Base-by-base conservation (phyloP, 106 monocot genomes). In the Phalaenopsis aphrodite region DNA sequence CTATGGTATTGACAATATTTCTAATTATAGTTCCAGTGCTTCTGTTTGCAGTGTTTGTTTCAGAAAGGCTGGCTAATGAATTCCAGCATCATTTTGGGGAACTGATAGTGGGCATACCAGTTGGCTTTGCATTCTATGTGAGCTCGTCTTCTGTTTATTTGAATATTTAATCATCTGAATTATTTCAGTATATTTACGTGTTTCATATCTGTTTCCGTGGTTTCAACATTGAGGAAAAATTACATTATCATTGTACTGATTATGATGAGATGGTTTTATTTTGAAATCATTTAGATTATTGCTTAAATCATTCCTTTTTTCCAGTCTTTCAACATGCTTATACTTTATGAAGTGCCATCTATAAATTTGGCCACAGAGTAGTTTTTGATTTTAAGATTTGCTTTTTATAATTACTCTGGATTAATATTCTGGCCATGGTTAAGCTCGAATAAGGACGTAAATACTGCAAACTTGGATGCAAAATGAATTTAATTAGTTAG, bases 41-140 rank as follows among this genome's bases (percentile, higher is more conserved):
- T 47, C 21, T 91, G n/a, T 91, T 91, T 81, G 79, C 75, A 42
- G 80, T 42, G 8, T 88, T 88, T 81, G 86, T 91, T 57, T 84
- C 88, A 42, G 73, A 68, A 78, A 82, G 83, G 78, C 80, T 91
- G 49, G 78, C 77, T 47, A 30, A 84, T 68, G 88, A 88, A 61
- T 90, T 85, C 21, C 64, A 85, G 8, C 42, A 85, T 49, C 39
- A 85, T 39, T 38, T 83, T 23, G 84, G 85, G 52, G 52, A 80
- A 58, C 76, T 85, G 57, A 85, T 87, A 39, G 68, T 79, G 38
- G 75, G 65, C 10, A 81, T 85, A 5, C 78, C 85, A 55, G 23
- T 87, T 71, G 61, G 81, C 56, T 87, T 87, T 75, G 58, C 87
- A 75, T 75, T 69, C 56, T 83, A 85, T 83, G 90, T 90, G 55